Conservation (phyloP, 371 early-diverging fungal genomes). For the Massospora cicadina region DNA sequence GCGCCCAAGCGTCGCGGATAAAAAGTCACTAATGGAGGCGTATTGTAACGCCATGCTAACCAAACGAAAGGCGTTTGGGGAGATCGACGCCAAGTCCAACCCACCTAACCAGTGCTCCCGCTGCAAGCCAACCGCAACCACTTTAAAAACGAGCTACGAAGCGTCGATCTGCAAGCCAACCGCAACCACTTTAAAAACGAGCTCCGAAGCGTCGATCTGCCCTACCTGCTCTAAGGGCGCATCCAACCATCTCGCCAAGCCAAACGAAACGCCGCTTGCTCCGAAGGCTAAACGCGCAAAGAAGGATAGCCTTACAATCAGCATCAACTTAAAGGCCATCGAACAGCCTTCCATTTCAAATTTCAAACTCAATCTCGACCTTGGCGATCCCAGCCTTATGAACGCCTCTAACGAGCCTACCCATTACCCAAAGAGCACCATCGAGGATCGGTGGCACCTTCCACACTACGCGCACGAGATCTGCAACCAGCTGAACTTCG, state of each 20-base stretch:
- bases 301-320: no score
- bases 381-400: no score
- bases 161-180: no score
- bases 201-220: slow-evolving; percentile 69
- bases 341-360: slow-evolving; percentile 41
- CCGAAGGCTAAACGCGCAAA: no score
- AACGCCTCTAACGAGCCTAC: no score
- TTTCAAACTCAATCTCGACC: no score
- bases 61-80: not conserved
- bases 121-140: slow-evolving; percentile 24
- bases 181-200: no score
- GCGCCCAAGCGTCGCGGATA: not conserved
- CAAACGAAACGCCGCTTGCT: no score
- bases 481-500: not conserved
- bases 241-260: slow-evolving; percentile 15
- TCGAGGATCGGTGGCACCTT: slow-evolving; percentile 11
- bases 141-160: no score
- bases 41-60: slow-evolving; percentile 7
- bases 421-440: not conserved
- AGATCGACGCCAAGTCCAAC: not conserved
- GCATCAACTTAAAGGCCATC: slow-evolving; percentile 56
- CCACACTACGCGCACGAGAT: slow-evolving; percentile 14
- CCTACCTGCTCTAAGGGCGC: slow-evolving; percentile 51
- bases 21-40: not conserved
- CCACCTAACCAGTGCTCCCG: slow-evolving; percentile 23